Evolutionary conservation across 306 rosid species (phyloP).

Genomic region (Glycine soja): DNA sequence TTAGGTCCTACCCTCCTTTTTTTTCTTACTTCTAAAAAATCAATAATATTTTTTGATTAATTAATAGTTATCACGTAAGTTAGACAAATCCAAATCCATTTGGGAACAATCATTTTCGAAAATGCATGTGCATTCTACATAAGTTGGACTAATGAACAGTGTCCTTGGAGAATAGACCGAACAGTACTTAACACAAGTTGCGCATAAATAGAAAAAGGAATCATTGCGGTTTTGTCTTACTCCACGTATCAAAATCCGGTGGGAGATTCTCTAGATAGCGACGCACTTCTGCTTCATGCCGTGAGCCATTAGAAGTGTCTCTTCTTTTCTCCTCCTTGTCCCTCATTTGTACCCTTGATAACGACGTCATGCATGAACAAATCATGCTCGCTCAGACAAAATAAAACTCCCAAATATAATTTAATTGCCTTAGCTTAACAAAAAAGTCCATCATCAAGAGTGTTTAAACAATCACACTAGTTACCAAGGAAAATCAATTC

Average conservation of each 20-base stretch:
- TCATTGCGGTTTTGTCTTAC: constrained; percentile 43
- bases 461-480: too few species aligned
- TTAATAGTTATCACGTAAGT: too few species aligned
- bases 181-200: constrained; percentile 42
- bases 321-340: not conserved
- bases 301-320: constrained; percentile 38
- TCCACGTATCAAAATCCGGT: constrained; percentile 42
- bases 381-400: too few species aligned
- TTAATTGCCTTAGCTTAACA: too few species aligned
- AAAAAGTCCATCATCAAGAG: too few species aligned
- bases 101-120: too few species aligned
- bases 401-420: too few species aligned
- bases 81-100: too few species aligned
- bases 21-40: too few species aligned
- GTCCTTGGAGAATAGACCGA: constrained; percentile 33
- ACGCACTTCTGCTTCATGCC: constrained; percentile 28
- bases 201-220: constrained; percentile 8
- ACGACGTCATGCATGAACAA: not conserved
- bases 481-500: too few species aligned
- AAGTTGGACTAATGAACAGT: constrained; percentile 9
- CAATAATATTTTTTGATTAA: too few species aligned
- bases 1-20: too few species aligned
- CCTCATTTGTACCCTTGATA: constrained; percentile 26
- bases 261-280: constrained; percentile 23
- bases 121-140: not conserved